These are phyloP conservation scores for Bryoglossum gracile DNA, from an alignment of 495 filamentous ascomycete genomes.

Conservation along the genomic window DNA sequence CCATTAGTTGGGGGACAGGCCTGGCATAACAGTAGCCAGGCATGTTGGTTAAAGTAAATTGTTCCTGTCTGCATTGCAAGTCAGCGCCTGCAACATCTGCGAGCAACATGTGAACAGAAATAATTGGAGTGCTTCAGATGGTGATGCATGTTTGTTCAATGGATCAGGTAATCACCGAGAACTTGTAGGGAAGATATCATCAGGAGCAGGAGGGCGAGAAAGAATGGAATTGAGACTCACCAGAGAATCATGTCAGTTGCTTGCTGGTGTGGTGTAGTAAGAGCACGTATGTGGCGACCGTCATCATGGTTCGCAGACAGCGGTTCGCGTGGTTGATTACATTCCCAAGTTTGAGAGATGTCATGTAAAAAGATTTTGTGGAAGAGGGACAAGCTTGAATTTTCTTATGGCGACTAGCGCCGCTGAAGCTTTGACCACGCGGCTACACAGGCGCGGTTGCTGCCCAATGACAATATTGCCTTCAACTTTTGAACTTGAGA, in stretches of 20 bases:
- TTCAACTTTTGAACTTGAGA: neutral
- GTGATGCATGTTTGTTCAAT: slow-evolving; percentile 96
- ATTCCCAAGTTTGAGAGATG: too few species aligned
- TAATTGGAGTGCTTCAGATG: slow-evolving; percentile 66
- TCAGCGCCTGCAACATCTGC: slow-evolving; percentile 20
- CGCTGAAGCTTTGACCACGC: slow-evolving; percentile 2
- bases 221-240: slow-evolving; percentile 19
- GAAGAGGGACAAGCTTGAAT: neutral
- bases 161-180: slow-evolving; percentile 84
- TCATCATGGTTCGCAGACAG: too few species aligned
- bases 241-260: slow-evolving; percentile 12
- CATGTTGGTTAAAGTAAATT: too few species aligned
- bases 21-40: too few species aligned
- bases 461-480: too few species aligned
- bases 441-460: too few species aligned
- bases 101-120: slow-evolving; percentile 16
- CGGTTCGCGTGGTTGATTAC: too few species aligned
- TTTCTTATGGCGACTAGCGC: slow-evolving; percentile 2
- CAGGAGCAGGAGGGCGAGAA: slow-evolving; percentile 24
- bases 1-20: too few species aligned
- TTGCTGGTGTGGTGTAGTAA: too few species aligned
- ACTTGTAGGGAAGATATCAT: slow-evolving; percentile 49
- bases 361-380: too few species aligned
- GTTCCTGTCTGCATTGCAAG: neutral
- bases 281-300: too few species aligned